Conservation (phyloP, 1,284 basidiomycete species). For the Afroboletus lepidellus region DNA sequence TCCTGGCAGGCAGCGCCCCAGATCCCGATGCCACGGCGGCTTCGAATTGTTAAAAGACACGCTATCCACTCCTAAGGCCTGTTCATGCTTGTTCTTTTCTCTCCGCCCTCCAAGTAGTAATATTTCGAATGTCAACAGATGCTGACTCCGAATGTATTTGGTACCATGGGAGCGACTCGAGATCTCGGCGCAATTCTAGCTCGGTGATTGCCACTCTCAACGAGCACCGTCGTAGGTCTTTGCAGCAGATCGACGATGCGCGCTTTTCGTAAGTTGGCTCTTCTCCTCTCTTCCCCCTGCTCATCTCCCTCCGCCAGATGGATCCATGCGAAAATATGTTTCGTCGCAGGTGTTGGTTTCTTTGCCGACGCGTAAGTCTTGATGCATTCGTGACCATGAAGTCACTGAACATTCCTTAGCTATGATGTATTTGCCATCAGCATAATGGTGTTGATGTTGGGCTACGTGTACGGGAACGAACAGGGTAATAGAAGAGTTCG, state of each 20-base stretch:
- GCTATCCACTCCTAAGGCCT: background rate
- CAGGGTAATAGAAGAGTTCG: conserved; percentile 15
- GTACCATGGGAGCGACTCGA: conserved; percentile 1
- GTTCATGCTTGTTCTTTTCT: conserved; percentile 2
- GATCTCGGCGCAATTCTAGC: background rate
- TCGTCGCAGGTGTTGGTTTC: conserved; percentile 25
- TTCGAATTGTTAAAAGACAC: conserved; percentile 24
- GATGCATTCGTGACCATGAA: background rate
- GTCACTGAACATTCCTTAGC: conserved; percentile 10
- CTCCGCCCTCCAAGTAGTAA: background rate
- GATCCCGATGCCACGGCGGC: conserved; percentile 3
- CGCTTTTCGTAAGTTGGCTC: conserved; percentile 21
- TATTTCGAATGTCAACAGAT: conserved; percentile 14
- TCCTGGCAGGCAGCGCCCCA: conserved; percentile 5
- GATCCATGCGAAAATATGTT: conserved; percentile 24
- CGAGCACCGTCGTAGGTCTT: conserved; percentile 20
- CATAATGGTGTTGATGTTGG: conserved; percentile 25
- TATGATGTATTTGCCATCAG: conserved; percentile 28
- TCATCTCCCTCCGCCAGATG: conserved; percentile 14
- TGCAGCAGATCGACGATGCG: conserved; percentile 20
- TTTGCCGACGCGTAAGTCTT: conserved; percentile 25
- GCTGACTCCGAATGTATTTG: background rate
- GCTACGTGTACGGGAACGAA: conserved; percentile 27
- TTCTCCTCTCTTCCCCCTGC: background rate
- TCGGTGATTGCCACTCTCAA: conserved; percentile 16